Conservation (phyloP, 371 early-diverging fungal genomes). For the Syncephalastrum racemosum region DNA sequence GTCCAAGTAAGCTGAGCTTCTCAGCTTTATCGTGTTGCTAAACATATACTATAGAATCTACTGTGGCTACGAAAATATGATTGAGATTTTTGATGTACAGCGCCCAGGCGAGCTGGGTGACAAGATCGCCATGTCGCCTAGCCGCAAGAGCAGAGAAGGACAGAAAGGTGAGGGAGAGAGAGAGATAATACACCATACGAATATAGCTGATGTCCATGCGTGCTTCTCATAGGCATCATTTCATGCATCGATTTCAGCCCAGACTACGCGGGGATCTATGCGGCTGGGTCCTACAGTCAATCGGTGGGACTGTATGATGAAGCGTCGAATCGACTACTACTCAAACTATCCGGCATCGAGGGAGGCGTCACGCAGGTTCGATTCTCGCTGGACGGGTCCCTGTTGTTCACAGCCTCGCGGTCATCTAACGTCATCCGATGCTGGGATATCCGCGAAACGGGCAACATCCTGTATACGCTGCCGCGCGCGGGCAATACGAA, state of each 20-base stretch:
- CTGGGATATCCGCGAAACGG: slow-evolving; percentile 75
- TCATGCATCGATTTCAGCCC: slow-evolving; percentile 68
- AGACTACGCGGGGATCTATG: slow-evolving; percentile 64
- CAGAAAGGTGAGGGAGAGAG: slow-evolving; percentile 53
- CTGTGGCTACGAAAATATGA: slow-evolving; percentile 68
- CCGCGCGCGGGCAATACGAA: slow-evolving; percentile 60
- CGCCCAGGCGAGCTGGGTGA: slow-evolving; percentile 49
- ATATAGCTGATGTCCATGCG: neutral
- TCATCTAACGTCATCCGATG: slow-evolving; percentile 53
- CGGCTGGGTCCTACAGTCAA: slow-evolving; percentile 66
- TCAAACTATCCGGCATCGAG: slow-evolving; percentile 45
- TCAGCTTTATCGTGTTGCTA: neutral
- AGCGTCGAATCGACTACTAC: slow-evolving; percentile 48
- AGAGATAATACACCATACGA: too few relatives aligned
- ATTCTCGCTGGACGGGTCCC: slow-evolving; percentile 64
- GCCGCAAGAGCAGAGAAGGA: slow-evolving; percentile 59
- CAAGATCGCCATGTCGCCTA: slow-evolving; percentile 57
- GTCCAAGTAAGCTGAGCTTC: slow-evolving; percentile 49
- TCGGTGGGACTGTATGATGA: slow-evolving; percentile 69
- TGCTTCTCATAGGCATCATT: slow-evolving; percentile 39
- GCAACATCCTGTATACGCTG: slow-evolving; percentile 50
- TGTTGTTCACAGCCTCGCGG: slow-evolving; percentile 62
- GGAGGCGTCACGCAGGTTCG: slow-evolving; percentile 50
- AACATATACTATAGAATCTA: slow-evolving; percentile 49
- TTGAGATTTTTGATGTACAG: slow-evolving; percentile 65